Evolutionary conservation across 768 basidiomycete genomes (phyloP).

Genomic region (Leccinum subgranulosum): DNA sequence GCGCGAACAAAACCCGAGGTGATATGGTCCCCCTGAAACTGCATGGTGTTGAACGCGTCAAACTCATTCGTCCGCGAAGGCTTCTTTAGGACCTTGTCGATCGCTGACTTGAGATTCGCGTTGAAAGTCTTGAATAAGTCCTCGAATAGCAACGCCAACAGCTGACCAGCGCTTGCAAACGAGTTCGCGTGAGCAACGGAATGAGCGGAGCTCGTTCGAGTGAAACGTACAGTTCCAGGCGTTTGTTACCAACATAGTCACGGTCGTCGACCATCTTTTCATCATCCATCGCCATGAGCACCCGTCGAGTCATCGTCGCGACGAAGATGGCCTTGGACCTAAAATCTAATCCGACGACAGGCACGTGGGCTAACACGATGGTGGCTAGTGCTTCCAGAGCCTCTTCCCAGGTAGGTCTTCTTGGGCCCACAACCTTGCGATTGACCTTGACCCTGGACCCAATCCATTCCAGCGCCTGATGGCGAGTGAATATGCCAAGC

Average conservation of each 20-base stretch:
- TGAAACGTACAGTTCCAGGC: slow-evolving; percentile 83
- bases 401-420: slow-evolving; percentile 89
- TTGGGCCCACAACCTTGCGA: slow-evolving; percentile 72
- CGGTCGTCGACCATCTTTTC: slow-evolving; percentile 97
- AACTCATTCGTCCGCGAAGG: slow-evolving; percentile 92
- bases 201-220: slow-evolving; percentile 3
- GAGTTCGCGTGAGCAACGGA: slow-evolving; percentile 8
- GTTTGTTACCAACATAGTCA: slow-evolving; percentile 99
- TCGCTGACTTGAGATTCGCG: slow-evolving; percentile 87
- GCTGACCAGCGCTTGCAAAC: slow-evolving; percentile 83
- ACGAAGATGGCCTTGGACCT: slow-evolving; percentile 94
- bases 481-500: slow-evolving; percentile 84
- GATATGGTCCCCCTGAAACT: slow-evolving; percentile 94
- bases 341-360: slow-evolving; percentile 86
- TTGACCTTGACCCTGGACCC: slow-evolving; percentile 91
- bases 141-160: slow-evolving; percentile 93
- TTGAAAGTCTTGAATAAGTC: slow-evolving; percentile 99
- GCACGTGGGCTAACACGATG: slow-evolving; percentile 95
- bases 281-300: slow-evolving; percentile 95
- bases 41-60: slow-evolving; percentile 92
- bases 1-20: slow-evolving; percentile 95
- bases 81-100: slow-evolving; percentile 97
- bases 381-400: slow-evolving; percentile 96
- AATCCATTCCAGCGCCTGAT: slow-evolving; percentile 94
- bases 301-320: slow-evolving; percentile 94